Percentiles rank a stretch among this genome's conserved stretches.
phyloP scores from a whole-genome alignment of 1,284 basidiomycete species.

The Malassezia nana region DNA sequence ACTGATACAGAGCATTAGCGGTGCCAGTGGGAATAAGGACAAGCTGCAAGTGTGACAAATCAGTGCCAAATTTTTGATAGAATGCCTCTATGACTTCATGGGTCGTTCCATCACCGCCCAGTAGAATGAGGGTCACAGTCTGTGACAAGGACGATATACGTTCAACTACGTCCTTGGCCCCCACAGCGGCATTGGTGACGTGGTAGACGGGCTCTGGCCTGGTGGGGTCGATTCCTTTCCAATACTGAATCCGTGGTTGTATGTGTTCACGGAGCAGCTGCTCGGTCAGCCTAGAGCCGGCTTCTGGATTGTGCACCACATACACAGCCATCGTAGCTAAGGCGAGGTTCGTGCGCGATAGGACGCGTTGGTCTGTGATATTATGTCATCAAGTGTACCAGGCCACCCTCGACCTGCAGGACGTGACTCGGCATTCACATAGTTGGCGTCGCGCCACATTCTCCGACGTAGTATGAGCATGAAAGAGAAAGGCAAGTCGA shows the following conservation, averaged over 20 bases:
- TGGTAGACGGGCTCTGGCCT: background rate
- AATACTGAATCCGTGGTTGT: background rate
- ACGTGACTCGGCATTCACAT: background rate
- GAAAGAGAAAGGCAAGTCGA: background rate
- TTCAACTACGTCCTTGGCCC: conserved; percentile 1
- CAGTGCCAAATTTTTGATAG: background rate
- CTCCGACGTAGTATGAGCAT: background rate
- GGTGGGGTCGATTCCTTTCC: background rate
- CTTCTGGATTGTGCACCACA: conserved; percentile 10
- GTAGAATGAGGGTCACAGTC: conserved; percentile 19
- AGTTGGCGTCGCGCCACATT: background rate
- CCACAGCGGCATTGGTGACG: conserved; percentile 2
- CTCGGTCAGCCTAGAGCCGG: background rate
- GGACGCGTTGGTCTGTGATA: background rate
- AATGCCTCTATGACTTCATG: conserved; percentile 41
- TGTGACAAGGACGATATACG: background rate
- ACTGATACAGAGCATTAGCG: conserved; percentile 78
- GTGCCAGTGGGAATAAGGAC: conserved; percentile 65
- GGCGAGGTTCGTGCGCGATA: conserved; percentile 1
- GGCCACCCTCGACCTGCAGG: background rate
- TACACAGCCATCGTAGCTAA: conserved; percentile 2
- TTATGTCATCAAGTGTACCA: background rate
- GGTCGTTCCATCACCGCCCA: conserved; percentile 49
- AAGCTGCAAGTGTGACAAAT: conserved; percentile 11
- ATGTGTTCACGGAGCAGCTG: background rate